phyloP scores from a whole-genome alignment of 495 filamentous ascomycete species.

The Pseudomonodictys pantanalensis region DNA sequence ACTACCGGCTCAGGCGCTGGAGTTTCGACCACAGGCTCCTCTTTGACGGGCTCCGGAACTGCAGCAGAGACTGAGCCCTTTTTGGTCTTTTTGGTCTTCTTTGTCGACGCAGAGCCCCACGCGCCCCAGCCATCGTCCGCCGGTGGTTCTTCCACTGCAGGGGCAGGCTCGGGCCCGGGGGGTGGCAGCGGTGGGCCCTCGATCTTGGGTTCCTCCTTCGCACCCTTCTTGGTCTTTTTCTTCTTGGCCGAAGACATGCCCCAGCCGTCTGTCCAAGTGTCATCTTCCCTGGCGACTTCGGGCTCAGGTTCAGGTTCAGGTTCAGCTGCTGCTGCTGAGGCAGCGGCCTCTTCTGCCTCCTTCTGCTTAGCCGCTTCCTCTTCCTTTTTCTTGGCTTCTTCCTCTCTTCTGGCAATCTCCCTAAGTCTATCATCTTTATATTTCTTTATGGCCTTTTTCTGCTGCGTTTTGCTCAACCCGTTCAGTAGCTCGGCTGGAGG shows the following conservation, averaged over 20 bases:
- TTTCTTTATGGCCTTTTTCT: conserved; percentile 17
- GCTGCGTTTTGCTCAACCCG: conserved; percentile 6
- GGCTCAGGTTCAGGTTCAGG: conserved; percentile 38
- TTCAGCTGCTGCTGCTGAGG: conserved; percentile 2
- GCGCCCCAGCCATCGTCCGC: conserved; percentile 15
- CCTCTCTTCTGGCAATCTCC: neutral
- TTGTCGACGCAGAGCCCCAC: conserved; percentile 6
- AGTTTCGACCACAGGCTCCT: conserved; percentile 20
- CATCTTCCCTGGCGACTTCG: conserved; percentile 25
- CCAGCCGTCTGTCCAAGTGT: conserved; percentile 6
- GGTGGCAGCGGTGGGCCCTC: conserved; percentile 13
- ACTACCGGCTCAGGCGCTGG: conserved; percentile 9
- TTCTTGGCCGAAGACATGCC: conserved; percentile 19
- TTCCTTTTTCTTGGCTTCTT: neutral
- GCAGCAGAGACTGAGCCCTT: conserved; percentile 31
- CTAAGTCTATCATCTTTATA: too few species aligned
- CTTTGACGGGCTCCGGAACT: conserved; percentile 15
- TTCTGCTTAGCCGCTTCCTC: neutral
- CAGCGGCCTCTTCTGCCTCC: neutral
- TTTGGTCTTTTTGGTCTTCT: conserved; percentile 32
- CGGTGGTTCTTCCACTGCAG: conserved; percentile 33
- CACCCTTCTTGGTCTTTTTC: conserved; percentile 26
- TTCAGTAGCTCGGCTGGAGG: neutral
- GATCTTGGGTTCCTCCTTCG: conserved; percentile 16
- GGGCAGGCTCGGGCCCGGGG: conserved; percentile 40